phyloP scores from a whole-genome alignment of 2,329 filamentous ascomycete species.

The Colletotrichum acutatum region DNA sequence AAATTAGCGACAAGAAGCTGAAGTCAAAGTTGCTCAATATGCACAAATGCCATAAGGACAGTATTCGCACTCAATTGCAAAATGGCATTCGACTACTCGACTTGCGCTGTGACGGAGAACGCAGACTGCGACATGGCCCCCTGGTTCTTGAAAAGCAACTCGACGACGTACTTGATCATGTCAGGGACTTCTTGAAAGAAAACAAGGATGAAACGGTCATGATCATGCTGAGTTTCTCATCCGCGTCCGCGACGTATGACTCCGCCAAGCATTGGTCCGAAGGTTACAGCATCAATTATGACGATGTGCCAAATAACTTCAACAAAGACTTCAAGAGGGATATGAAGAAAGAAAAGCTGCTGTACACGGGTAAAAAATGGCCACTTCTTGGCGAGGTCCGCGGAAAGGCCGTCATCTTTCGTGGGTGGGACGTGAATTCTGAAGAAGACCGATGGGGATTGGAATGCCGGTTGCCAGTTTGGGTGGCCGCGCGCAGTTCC shows the following conservation, averaged over 20 bases:
- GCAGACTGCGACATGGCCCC: not conserved
- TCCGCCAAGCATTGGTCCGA: not conserved
- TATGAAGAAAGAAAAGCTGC: not conserved
- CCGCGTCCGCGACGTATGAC: not conserved
- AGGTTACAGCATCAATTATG: not conserved
- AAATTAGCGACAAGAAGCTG: not conserved
- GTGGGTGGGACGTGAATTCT: not conserved
- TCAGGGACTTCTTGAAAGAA: not conserved
- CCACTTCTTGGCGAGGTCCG: not conserved
- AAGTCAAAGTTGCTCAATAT: not conserved
- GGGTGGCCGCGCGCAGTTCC: not conserved
- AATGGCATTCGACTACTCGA: constrained; percentile 17
- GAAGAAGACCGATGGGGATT: not conserved
- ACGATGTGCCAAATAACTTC: not conserved
- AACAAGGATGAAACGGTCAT: not conserved
- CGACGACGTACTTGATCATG: not conserved
- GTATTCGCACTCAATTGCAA: not conserved
- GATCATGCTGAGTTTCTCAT: constrained; percentile 11
- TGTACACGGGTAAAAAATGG: constrained; percentile 10
- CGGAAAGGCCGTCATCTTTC: constrained; percentile 7
- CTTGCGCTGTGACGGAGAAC: not conserved
- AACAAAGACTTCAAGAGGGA: not conserved
- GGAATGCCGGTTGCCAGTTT: not conserved
- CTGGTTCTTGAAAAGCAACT: not conserved
- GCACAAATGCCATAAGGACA: constrained; percentile 4